phyloP scores from a whole-genome alignment of 768 basidiomycete species.

The Mycena sanguinolenta region DNA sequence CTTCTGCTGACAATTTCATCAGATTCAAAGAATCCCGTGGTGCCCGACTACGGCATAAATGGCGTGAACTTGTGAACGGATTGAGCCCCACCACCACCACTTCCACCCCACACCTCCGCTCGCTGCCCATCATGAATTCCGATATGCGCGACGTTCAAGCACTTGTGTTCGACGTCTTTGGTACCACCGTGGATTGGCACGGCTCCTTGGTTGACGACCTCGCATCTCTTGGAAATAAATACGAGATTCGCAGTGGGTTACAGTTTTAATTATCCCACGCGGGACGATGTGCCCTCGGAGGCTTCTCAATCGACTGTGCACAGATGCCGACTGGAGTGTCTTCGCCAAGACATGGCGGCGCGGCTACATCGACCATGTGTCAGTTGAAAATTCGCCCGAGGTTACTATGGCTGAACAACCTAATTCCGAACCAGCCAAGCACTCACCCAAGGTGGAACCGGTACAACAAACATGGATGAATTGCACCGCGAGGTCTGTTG shows the following conservation, averaged over 20 bases:
- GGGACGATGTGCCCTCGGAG: not conserved
- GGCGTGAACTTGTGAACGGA: too few species aligned
- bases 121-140: not conserved
- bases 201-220: constrained; percentile 49
- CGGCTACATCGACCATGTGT: constrained; percentile 64
- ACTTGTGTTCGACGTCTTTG: constrained; percentile 63
- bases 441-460: constrained; percentile 59
- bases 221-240: constrained; percentile 43
- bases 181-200: constrained; percentile 65
- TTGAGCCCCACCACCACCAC: too few species aligned
- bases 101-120: too few species aligned
- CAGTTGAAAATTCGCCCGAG: constrained; percentile 38
- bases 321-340: constrained; percentile 54
- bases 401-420: too few species aligned
- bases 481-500: constrained; percentile 66
- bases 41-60: too few species aligned
- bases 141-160: constrained; percentile 49
- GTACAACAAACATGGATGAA: constrained; percentile 64
- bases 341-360: constrained; percentile 72
- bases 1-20: too few species aligned
- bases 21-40: too few species aligned
- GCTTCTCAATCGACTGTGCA: not conserved
- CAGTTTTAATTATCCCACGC: not conserved
- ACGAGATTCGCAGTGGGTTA: constrained; percentile 41
- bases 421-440: constrained; percentile 45